phyloP scores from a whole-genome alignment of 1,139 yeast genomes.

The Geotrichum siamense region DNA sequence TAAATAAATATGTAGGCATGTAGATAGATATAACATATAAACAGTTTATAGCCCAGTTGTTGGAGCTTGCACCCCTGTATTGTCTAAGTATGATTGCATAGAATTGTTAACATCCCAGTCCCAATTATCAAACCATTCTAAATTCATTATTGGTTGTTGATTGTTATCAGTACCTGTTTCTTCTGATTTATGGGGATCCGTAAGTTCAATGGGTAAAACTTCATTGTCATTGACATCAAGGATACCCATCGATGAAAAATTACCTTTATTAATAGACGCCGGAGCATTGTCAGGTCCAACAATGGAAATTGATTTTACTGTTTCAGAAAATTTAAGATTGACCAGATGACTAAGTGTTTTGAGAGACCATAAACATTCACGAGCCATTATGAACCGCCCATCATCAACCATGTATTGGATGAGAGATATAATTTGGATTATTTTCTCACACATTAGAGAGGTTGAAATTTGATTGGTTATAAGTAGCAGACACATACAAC shows the following conservation, averaged over 20 bases:
- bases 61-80: neutral
- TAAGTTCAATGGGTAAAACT: slow-evolving; percentile 6
- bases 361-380: slow-evolving; percentile 58
- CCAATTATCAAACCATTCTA: slow-evolving; percentile 30
- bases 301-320: slow-evolving; percentile 35
- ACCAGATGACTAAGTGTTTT: slow-evolving; percentile 51
- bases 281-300: slow-evolving; percentile 48
- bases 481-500: slow-evolving; percentile 42
- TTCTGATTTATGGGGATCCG: neutral
- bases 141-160: slow-evolving; percentile 21
- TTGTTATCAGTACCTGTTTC: neutral
- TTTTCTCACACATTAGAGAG: slow-evolving; percentile 21
- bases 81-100: slow-evolving; percentile 9
- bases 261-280: slow-evolving; percentile 45
- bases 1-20: no score
- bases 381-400: slow-evolving; percentile 51
- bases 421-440: slow-evolving; percentile 25
- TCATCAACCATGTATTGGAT: slow-evolving; percentile 38
- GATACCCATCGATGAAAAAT: slow-evolving; percentile 34
- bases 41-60: no score
- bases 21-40: no score
- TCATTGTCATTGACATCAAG: slow-evolving; percentile 21
- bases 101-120: slow-evolving; percentile 21
- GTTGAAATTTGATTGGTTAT: slow-evolving; percentile 39
- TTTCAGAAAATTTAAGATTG: slow-evolving; percentile 42